These are phyloP conservation scores for Penicillium sp. DNA, from an alignment of 2,329 filamentous ascomycete genomes.

Conservation along the genomic window DNA sequence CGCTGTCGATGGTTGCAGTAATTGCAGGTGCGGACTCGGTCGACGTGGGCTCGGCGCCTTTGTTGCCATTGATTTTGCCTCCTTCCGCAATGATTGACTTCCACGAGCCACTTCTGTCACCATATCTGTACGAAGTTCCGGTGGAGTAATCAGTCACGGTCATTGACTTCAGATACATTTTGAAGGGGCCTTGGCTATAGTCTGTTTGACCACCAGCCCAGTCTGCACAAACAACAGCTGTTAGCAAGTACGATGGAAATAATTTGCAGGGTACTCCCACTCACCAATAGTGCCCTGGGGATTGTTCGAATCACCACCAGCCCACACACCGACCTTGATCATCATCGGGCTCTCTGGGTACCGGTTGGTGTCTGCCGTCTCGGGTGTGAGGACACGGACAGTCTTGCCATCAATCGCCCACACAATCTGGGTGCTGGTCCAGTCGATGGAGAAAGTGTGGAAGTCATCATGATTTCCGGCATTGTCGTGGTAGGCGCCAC, in stretches of 20 bases:
- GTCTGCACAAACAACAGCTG: constrained; percentile 34
- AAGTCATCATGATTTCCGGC: constrained; percentile 68
- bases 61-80: constrained; percentile 68
- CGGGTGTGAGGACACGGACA: constrained; percentile 70
- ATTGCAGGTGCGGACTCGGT: constrained; percentile 58
- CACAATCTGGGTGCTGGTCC: constrained; percentile 78
- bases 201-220: constrained; percentile 88
- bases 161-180: constrained; percentile 76
- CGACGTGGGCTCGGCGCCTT: constrained; percentile 42
- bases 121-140: constrained; percentile 78
- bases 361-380: constrained; percentile 65
- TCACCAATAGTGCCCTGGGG: constrained; percentile 69
- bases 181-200: constrained; percentile 78
- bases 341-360: constrained; percentile 97
- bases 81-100: constrained; percentile 76
- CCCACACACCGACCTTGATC: constrained; percentile 88
- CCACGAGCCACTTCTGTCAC: constrained; percentile 74
- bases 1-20: constrained; percentile 60
- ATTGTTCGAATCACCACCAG: constrained; percentile 82
- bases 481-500: constrained; percentile 74
- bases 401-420: constrained; percentile 80
- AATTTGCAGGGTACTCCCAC: constrained; percentile 15
- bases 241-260: neutral
- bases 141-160: constrained; percentile 89
- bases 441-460: constrained; percentile 87